These are phyloP conservation scores for Paraglomus occultum DNA, from an alignment of 192 early-diverging fungal species.

Conservation along the genomic window DNA sequence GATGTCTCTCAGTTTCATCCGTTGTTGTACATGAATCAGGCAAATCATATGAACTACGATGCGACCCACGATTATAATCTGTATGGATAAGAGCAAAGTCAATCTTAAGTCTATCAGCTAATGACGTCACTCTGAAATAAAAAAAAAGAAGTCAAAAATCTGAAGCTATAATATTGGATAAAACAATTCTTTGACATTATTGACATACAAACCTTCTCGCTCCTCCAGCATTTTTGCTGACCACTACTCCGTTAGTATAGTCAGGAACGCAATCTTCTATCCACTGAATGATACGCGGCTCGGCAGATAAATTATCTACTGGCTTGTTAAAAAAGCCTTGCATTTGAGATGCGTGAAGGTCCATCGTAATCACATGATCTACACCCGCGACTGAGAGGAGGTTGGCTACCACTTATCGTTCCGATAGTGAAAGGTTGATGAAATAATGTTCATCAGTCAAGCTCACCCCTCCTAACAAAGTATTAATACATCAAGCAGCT, in stretches of 20 bases:
- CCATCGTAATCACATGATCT: constrained; percentile 99
- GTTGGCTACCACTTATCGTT: constrained; percentile 76
- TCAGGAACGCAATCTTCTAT: constrained; percentile 74
- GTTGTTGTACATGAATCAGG: constrained; percentile 21
- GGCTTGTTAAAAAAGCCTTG: constrained; percentile 97
- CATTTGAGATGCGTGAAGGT: constrained; percentile 91
- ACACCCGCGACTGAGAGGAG: constrained; percentile 93
- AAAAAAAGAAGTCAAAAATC: neutral
- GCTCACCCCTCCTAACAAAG: neutral
- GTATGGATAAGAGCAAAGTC: constrained; percentile 97
- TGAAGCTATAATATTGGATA: neutral
- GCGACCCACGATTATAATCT: constrained; percentile 61
- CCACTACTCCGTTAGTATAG: constrained; percentile 73
- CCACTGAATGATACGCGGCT: constrained; percentile 88
- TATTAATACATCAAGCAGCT: neutral
- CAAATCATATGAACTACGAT: neutral
- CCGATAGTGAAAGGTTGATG: neutral
- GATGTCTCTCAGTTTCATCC: constrained; percentile 35
- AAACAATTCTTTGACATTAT: neutral
- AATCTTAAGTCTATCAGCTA: constrained; percentile 91
- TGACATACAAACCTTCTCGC: constrained; percentile 74
- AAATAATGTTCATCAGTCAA: neutral
- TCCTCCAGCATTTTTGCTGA: constrained; percentile 94
- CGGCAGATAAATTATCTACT: constrained; percentile 91
- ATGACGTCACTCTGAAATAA: constrained; percentile 75